Conservation (phyloP, 352 stramenopile species). For the Hyaloperonospora brassicae region DNA sequence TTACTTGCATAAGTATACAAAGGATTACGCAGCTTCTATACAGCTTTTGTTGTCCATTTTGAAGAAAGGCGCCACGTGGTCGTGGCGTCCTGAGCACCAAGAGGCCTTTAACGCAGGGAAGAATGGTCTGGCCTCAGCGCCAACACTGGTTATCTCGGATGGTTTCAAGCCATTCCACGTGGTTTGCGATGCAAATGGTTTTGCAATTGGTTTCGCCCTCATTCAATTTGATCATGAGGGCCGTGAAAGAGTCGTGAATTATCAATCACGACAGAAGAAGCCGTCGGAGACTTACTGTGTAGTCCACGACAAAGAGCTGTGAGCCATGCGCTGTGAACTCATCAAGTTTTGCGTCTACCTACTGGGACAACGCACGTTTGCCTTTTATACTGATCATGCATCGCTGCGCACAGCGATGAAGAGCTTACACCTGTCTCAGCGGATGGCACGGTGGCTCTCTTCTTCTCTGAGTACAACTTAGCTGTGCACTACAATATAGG, state of each 20-base stretch:
- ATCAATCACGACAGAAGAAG: background rate
- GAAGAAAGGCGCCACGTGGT: background rate
- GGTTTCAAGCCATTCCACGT: too few species aligned
- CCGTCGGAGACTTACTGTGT: background rate
- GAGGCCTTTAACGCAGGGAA: background rate
- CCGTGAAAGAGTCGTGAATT: too few species aligned
- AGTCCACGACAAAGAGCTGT: background rate
- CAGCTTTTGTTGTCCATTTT: background rate
- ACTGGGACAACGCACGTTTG: background rate
- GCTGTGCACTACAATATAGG: conserved; percentile 9
- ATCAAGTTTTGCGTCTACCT: background rate
- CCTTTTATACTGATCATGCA: background rate
- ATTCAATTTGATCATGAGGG: too few species aligned
- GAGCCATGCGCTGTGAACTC: background rate
- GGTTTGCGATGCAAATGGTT: too few species aligned
- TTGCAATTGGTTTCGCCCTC: too few species aligned
- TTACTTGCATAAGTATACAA: conserved; percentile 6
- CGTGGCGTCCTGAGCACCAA: background rate
- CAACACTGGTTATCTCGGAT: too few species aligned
- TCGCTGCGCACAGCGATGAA: background rate
- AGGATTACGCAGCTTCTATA: background rate
- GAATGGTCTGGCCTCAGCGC: too few species aligned
- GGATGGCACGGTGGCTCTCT: background rate
- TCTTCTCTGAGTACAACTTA: conserved; percentile 17
- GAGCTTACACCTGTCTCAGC: background rate